Conservation (phyloP, 192 early-diverging fungal species). For the Entomortierella parvispora region DNA sequence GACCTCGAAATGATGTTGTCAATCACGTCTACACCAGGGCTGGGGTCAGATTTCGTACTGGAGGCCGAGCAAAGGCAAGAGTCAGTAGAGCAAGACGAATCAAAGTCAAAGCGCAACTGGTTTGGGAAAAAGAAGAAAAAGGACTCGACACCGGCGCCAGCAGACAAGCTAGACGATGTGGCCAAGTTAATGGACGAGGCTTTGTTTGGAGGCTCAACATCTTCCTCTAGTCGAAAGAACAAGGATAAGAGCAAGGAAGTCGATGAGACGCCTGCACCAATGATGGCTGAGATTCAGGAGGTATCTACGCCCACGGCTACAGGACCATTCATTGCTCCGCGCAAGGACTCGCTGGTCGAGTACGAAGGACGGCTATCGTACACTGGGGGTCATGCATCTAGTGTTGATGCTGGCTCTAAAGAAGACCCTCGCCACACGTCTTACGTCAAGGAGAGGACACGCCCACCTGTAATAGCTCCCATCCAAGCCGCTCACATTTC, state of each 20-base stretch:
- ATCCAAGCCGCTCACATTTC: too few species aligned
- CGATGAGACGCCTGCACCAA: slow-evolving; percentile 4
- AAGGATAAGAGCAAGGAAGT: slow-evolving; percentile 8
- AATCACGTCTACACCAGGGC: too few species aligned
- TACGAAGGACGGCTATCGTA: not conserved
- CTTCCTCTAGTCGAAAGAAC: slow-evolving; percentile 22
- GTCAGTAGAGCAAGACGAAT: not conserved
- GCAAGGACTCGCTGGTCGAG: slow-evolving; percentile 20
- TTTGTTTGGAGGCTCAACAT: slow-evolving; percentile 14
- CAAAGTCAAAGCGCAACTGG: slow-evolving; percentile 22
- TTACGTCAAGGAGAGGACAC: not conserved
- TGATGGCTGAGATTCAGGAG: slow-evolving; percentile 10
- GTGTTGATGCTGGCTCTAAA: not conserved
- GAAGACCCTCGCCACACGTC: not conserved
- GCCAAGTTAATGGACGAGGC: slow-evolving; percentile 45
- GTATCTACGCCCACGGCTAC: too few species aligned
- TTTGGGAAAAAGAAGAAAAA: slow-evolving; percentile 35
- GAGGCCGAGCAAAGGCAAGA: too few species aligned
- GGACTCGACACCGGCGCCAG: not conserved
- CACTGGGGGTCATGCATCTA: not conserved
- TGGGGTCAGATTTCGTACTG: too few species aligned
- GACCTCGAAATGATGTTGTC: too few species aligned
- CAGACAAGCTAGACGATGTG: slow-evolving; percentile 28
- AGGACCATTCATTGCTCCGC: not conserved
- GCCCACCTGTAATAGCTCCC: too few species aligned